Evolutionary conservation across 2,329 filamentous ascomycete species (phyloP), one percentile per base, ranked within the genome.

Genomic region (Sphaerostilbella broomeana): DNA sequence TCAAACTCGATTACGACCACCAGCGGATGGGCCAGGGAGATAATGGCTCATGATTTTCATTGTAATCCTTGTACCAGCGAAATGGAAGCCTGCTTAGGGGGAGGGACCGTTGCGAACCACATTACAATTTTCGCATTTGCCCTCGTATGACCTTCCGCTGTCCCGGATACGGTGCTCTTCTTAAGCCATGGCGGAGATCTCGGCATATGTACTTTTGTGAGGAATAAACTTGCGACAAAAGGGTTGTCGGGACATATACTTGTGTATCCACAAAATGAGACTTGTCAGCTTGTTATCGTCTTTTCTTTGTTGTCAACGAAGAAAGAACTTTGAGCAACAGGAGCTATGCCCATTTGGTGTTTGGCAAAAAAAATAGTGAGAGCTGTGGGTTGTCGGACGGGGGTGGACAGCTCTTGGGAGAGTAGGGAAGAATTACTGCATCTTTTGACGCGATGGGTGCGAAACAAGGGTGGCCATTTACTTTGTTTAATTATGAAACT

Each of bases 401-500:
- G 40, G 49, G 36, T 46, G 45, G 38, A 46, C 36, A 38, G 38
- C 34, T 39, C 40, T 31, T 39, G 17, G 40, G 29, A 38, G 22
- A 33, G 40, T 34, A 33, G 40, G 35, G 42, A 47, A n/a, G n/a
- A 47, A 49, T 38, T 52, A 47, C 50, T 57, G 57, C 56, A 59
- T 58, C 51, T 35, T 40, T 31, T 54, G 49, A 51, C 50, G 53
- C 46, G 51, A 54, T 45, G 52, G n/a, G 51, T 42, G 53, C 53
- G 52, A 41, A 53, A 40, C 53, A 60, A 60, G 53, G 63, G 62
- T 58, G 61, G 60, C 60, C 62, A 65, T 63, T 63, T 69, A 70
- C 63, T 60, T 67, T 71, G 67, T 71, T 69, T 70, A 70, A 71
- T 70, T 62, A 67, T 54, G 62, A 67, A 63, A 56, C 46, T 47